Percentiles rank a stretch among this genome's conserved stretches.
Conservation (phyloP, 225 moss, liverwort and hornwort genomes). For the Asterella californica region DNA sequence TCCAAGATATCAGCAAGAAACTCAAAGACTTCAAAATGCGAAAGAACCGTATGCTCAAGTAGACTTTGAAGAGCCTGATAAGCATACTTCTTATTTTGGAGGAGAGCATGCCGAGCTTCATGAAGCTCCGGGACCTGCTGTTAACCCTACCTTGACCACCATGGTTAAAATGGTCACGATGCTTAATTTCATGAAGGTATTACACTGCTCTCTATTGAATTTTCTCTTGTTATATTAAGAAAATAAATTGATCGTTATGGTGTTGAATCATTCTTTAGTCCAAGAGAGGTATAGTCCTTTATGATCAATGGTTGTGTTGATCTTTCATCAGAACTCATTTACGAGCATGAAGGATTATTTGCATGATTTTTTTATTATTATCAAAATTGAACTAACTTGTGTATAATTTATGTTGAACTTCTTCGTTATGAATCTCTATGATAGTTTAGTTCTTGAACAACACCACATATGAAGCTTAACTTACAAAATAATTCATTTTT, state of each 20-base stretch:
- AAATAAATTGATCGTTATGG: not conserved
- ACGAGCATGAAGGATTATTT: not conserved
- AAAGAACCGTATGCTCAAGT: conserved; percentile 19
- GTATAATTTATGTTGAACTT: no score
- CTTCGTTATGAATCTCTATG: no score
- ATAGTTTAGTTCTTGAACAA: no score
- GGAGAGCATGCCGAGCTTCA: conserved; percentile 32
- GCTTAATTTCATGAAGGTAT: conserved; percentile 99
- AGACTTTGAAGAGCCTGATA: conserved; percentile 8
- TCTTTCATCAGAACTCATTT: not conserved
- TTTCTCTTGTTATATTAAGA: not conserved
- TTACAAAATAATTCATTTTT: no score
- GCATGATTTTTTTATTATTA: no score
- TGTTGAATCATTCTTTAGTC: not conserved
- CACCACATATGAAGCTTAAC: no score
- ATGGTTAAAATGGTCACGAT: conserved; percentile 98
- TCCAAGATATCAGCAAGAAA: not conserved
- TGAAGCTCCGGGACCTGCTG: conserved; percentile 23
- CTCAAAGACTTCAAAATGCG: not conserved
- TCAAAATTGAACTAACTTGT: no score
- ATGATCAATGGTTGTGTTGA: not conserved
- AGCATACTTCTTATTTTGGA: not conserved
- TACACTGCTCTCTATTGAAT: not conserved
- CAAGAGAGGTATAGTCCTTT: not conserved
- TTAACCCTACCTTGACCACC: conserved; percentile 61